Percentiles rank a stretch among this genome's conserved stretches.
Conservation (phyloP, 768 basidiomycete species). For the Imleria badia region DNA sequence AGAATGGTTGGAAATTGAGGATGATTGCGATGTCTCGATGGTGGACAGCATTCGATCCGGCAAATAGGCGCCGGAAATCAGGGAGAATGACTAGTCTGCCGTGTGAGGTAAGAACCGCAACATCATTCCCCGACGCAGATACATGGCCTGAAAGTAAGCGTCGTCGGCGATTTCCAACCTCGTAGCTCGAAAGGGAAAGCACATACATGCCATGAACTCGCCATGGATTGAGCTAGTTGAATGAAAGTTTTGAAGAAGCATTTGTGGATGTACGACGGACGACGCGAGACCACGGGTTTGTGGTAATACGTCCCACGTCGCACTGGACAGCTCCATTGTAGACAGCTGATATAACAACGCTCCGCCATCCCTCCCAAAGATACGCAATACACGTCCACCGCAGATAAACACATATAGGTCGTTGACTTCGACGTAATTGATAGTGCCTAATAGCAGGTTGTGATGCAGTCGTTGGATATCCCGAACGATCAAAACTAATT, state of each 20-base stretch:
- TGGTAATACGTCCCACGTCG: slow-evolving; percentile 35
- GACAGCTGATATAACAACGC: slow-evolving; percentile 44
- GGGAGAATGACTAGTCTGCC: slow-evolving; percentile 29
- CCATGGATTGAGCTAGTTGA: background rate
- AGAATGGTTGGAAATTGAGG: slow-evolving; percentile 25
- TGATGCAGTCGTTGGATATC: slow-evolving; percentile 19
- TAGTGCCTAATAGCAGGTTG: slow-evolving; percentile 32
- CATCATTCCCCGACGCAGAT: slow-evolving; percentile 45
- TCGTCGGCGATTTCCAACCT: background rate
- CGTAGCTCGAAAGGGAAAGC: background rate
- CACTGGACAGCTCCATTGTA: slow-evolving; percentile 35
- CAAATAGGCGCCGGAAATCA: slow-evolving; percentile 27
- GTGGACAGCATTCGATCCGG: slow-evolving; percentile 33
- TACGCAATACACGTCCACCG: slow-evolving; percentile 44
- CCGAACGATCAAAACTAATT: slow-evolving; percentile 41
- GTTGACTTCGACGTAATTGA: slow-evolving; percentile 68
- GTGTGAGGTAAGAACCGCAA: slow-evolving; percentile 30
- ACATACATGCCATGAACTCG: slow-evolving; percentile 31
- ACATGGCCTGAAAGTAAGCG: slow-evolving; percentile 36
- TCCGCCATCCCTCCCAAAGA: slow-evolving; percentile 53
- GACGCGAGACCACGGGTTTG: slow-evolving; percentile 2
- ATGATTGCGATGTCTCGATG: slow-evolving; percentile 37
- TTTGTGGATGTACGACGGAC: slow-evolving; percentile 22
- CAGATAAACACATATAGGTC: slow-evolving; percentile 60
- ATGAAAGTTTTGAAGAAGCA: slow-evolving; percentile 13